Percentiles rank a stretch among this genome's conserved stretches.
phyloP scores from a whole-genome alignment of 768 basidiomycete species.

The Leucosporidium scottii region DNA sequence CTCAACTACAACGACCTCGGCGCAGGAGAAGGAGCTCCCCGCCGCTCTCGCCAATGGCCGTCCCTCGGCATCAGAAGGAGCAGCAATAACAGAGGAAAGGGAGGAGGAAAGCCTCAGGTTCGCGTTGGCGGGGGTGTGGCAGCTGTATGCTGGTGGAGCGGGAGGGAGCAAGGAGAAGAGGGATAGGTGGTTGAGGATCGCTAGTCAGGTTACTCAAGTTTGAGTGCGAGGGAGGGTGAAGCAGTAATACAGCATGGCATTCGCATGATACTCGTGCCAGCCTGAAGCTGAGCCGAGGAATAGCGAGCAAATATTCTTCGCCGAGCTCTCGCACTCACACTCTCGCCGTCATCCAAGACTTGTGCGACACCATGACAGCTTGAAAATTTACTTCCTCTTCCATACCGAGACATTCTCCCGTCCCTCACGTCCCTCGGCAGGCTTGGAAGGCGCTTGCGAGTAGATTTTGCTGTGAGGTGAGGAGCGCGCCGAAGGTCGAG shows the following conservation, averaged over 20 bases:
- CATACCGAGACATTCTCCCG: conserved; percentile 26
- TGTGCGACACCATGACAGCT: too few species aligned
- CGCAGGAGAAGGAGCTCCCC: too few species aligned
- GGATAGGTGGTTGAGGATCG: neutral
- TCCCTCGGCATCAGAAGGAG: neutral
- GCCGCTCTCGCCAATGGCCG: too few species aligned
- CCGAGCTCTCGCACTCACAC: too few species aligned
- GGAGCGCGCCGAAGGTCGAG: too few species aligned
- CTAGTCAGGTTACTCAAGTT: neutral
- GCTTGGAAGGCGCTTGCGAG: conserved; percentile 7
- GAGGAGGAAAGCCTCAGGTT: neutral
- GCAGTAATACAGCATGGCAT: too few species aligned
- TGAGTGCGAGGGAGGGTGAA: too few species aligned
- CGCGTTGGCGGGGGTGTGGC: neutral
- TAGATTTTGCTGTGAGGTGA: conserved; percentile 12
- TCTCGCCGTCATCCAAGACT: too few species aligned
- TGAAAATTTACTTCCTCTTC: conserved; percentile 15
- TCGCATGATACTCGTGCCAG: too few species aligned
- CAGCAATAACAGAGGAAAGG: neutral
- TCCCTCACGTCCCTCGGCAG: conserved; percentile 13
- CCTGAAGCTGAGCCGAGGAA: too few species aligned
- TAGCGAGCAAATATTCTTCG: too few species aligned
- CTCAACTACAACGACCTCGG: too few species aligned
- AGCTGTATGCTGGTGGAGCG: neutral
- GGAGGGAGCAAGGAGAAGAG: neutral